Evolutionary conservation across 169 alveolate species (phyloP).

Genomic region (Neospora caninum): DNA sequence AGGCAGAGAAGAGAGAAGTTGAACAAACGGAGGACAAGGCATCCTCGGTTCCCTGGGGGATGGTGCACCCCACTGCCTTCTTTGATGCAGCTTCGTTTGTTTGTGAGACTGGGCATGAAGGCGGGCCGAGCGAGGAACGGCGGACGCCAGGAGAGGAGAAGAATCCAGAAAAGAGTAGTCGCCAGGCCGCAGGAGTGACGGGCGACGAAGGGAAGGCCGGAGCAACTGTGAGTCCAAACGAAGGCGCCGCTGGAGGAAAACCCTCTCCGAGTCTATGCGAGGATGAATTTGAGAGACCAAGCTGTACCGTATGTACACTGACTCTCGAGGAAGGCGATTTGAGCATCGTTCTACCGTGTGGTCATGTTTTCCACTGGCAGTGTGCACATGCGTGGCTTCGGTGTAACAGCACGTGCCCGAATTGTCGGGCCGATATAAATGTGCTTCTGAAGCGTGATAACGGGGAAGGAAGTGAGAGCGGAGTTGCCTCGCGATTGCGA

Average conservation of each 20-base stretch:
- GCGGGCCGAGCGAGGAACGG: too few relatives aligned
- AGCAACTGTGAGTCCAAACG: too few relatives aligned
- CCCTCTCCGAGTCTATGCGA: background rate
- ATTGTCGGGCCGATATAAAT: conserved; percentile 71
- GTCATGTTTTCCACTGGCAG: conserved; percentile 77
- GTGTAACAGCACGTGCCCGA: conserved; percentile 76
- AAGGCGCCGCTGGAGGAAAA: too few relatives aligned
- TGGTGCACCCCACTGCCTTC: background rate
- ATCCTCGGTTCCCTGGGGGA: background rate
- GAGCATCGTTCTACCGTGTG: conserved; percentile 69
- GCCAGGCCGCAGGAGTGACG: too few relatives aligned
- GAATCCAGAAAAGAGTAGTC: too few relatives aligned
- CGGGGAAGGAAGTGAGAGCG: background rate
- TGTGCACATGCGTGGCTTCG: conserved; percentile 76
- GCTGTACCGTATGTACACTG: conserved; percentile 77
- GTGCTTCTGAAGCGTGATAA: background rate
- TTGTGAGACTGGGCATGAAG: too few relatives aligned
- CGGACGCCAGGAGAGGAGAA: too few relatives aligned
- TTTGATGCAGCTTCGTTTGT: too few relatives aligned
- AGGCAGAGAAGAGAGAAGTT: background rate
- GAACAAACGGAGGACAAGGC: too few relatives aligned
- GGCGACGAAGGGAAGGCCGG: too few relatives aligned
- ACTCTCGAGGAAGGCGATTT: conserved; percentile 46
- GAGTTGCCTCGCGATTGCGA: background rate
- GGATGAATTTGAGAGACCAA: conserved; percentile 55